Percentiles rank a stretch among this genome's conserved stretches.
Conservation (phyloP, 192 early-diverging fungal species). For the Rhizophagus prolifer region DNA sequence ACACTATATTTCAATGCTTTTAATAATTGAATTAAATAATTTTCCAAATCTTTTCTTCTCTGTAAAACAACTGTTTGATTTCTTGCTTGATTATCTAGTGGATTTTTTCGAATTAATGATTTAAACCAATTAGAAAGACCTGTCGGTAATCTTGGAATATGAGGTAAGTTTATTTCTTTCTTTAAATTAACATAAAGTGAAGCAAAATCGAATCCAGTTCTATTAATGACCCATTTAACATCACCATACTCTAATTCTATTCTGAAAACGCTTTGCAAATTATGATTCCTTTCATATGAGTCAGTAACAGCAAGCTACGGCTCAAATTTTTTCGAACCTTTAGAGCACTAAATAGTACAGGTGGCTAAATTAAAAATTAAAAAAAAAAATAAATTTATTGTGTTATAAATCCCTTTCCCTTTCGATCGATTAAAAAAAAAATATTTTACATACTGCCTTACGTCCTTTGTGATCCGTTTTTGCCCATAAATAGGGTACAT, state of each 20-base stretch:
- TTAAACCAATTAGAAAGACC: conserved; percentile 5
- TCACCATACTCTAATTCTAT: conserved; percentile 77
- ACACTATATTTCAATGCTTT: conserved; percentile 59
- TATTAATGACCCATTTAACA: conserved; percentile 71
- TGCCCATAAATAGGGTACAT: conserved; percentile 37
- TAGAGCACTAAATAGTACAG: conserved; percentile 38
- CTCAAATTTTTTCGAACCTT: conserved; percentile 16
- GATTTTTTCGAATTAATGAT: background rate
- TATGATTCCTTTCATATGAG: conserved; percentile 34
- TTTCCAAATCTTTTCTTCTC: conserved; percentile 58
- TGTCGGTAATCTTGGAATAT: conserved; percentile 38
- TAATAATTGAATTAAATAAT: conserved; percentile 60
- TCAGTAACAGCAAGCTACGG: conserved; percentile 52
- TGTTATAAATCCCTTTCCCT: background rate
- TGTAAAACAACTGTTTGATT: conserved; percentile 45
- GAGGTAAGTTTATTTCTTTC: conserved; percentile 45
- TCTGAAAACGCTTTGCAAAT: conserved; percentile 57
- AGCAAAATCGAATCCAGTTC: conserved; percentile 65
- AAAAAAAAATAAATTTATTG: background rate
- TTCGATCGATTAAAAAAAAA: background rate
- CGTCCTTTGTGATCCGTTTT: conserved; percentile 38
- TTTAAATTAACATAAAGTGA: conserved; percentile 62
- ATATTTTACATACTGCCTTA: conserved; percentile 39
- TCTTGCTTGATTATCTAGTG: conserved; percentile 34
- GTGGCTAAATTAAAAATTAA: conserved; percentile 31